Evolutionary conservation across 768 basidiomycete species (phyloP).

Genomic region (Termitomyces sp.): DNA sequence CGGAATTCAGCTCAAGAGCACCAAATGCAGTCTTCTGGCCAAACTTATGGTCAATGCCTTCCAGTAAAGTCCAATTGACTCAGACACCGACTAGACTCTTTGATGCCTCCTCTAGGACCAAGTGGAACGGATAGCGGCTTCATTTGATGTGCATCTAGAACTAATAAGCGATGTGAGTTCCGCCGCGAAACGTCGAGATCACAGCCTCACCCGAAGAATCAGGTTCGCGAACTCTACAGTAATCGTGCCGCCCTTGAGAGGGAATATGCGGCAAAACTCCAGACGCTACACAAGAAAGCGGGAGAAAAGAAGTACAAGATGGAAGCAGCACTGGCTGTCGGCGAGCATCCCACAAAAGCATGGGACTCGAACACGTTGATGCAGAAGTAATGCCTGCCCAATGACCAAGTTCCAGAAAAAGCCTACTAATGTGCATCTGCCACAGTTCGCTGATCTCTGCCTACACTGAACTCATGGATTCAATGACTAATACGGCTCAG

Average conservation of each 20-base stretch:
- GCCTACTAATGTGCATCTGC: slow-evolving; percentile 9
- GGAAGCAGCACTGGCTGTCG: slow-evolving; percentile 52
- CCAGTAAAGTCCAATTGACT: slow-evolving; percentile 38
- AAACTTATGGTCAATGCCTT: slow-evolving; percentile 48
- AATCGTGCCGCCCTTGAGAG: slow-evolving; percentile 68
- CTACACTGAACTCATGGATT: slow-evolving; percentile 62
- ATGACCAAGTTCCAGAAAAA: neutral
- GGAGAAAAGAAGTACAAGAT: slow-evolving; percentile 67
- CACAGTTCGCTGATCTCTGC: slow-evolving; percentile 70
- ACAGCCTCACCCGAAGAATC: neutral
- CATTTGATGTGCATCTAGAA: slow-evolving; percentile 65
- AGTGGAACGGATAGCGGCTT: slow-evolving; percentile 54
- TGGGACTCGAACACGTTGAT: slow-evolving; percentile 49
- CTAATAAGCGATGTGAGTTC: slow-evolving; percentile 57
- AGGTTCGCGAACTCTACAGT: slow-evolving; percentile 74
- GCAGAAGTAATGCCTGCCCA: slow-evolving; percentile 39
- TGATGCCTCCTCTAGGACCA: slow-evolving; percentile 53
- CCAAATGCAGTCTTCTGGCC: slow-evolving; percentile 14
- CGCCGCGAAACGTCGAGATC: neutral
- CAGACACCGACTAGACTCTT: slow-evolving; percentile 3
- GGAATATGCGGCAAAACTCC: slow-evolving; percentile 75
- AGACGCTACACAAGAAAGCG: slow-evolving; percentile 60
- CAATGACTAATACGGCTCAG: slow-evolving; percentile 56
- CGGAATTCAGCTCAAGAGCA: neutral
- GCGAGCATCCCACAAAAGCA: slow-evolving; percentile 62